Conservation (phyloP, 2,329 filamentous ascomycete species). For the Mariannaea elegans region DNA sequence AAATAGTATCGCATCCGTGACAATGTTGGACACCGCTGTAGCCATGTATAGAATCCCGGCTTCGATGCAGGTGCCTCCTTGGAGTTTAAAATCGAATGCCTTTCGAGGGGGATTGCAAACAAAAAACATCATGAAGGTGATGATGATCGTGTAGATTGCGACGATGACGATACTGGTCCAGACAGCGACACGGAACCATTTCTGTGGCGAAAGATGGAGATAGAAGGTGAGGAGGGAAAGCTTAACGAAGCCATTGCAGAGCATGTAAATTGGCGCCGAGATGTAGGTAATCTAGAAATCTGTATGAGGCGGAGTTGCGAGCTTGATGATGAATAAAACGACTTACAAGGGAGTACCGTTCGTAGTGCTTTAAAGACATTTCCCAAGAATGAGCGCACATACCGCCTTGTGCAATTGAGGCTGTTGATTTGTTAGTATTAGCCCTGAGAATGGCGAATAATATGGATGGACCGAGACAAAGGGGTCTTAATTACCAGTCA, state of each 20-base stretch:
- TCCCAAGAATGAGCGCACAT: constrained; percentile 36
- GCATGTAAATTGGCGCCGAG: constrained; percentile 43
- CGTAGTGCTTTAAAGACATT: constrained; percentile 31
- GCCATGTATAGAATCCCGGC: constrained; percentile 57
- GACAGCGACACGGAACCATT: constrained; percentile 42
- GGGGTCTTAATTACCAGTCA: constrained; percentile 17
- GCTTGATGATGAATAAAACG: background rate
- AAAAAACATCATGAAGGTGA: constrained; percentile 38
- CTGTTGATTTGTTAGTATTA: constrained; percentile 8
- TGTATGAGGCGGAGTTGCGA: background rate
- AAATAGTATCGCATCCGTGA: constrained; percentile 57
- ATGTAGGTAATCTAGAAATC: constrained; percentile 33
- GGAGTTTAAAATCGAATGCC: constrained; percentile 35
- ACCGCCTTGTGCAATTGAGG: constrained; percentile 26
- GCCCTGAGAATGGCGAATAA: background rate
- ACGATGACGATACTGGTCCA: constrained; percentile 43
- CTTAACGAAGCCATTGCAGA: constrained; percentile 48
- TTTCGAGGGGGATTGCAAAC: constrained; percentile 34
- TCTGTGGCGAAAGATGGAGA: constrained; percentile 46
- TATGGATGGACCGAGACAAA: background rate
- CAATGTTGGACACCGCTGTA: constrained; percentile 57
- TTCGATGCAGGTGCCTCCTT: constrained; percentile 50
- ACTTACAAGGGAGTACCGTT: constrained; percentile 34
- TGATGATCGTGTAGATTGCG: constrained; percentile 40
- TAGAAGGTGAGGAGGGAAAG: constrained; percentile 50